A percentile compares a stretch with the other conserved stretches of the same genome.
phyloP scores from a whole-genome alignment of 495 filamentous ascomycete species.

The Penicillium macrosclerotiorum region DNA sequence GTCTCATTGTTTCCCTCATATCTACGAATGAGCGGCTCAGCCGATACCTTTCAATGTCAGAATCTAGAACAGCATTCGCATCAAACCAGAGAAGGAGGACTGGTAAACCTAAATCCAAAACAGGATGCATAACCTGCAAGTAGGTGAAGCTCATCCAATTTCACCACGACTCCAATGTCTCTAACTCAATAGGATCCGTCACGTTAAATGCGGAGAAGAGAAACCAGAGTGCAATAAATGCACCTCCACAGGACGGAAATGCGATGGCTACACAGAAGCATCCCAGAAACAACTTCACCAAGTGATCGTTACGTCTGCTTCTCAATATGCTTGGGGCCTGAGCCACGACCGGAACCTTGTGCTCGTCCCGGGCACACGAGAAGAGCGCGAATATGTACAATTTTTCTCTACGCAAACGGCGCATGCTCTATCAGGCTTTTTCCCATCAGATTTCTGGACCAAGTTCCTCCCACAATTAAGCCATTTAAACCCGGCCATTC shows the following conservation, averaged over 20 bases:
- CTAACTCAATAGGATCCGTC: constrained; percentile 37
- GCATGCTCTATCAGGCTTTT: constrained; percentile 53
- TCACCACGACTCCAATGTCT: constrained; percentile 14
- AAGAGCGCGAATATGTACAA: constrained; percentile 23
- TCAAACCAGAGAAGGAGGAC: constrained; percentile 1
- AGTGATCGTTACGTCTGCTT: neutral
- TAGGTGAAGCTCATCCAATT: no score
- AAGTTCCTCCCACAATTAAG: constrained; percentile 53
- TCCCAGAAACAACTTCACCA: constrained; percentile 8
- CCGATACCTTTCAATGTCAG: no score
- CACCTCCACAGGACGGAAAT: constrained; percentile 45
- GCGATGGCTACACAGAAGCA: constrained; percentile 28
- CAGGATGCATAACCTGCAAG: constrained; percentile 17
- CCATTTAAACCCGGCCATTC: constrained; percentile 55
- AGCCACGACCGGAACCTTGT: constrained; percentile 9
- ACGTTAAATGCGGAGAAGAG: constrained; percentile 52
- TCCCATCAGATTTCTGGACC: constrained; percentile 60
- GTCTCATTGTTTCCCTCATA: no score
- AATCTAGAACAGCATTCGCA: neutral
- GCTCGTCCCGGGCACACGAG: constrained; percentile 18
- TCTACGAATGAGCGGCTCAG: no score
- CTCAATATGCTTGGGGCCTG: neutral
- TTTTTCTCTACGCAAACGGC: constrained; percentile 20
- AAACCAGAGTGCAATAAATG: constrained; percentile 48
- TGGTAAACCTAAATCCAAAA: constrained; percentile 9